Percentiles rank a stretch among this genome's conserved stretches.
Evolutionary conservation across 2,329 filamentous ascomycete genomes (phyloP).

Genomic region (Sporothrix pseudoabietina): DNA sequence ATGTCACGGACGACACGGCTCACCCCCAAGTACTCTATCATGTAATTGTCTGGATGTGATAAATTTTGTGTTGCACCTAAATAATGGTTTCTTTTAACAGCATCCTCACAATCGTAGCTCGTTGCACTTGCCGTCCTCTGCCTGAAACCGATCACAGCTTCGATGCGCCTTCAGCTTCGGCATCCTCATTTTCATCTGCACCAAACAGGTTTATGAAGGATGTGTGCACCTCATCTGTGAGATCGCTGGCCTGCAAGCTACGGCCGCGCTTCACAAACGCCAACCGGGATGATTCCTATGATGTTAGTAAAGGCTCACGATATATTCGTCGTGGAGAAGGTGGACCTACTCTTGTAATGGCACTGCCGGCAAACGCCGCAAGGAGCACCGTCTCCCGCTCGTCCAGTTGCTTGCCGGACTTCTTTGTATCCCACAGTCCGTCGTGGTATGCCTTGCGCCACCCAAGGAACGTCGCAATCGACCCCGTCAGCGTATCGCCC

Average conservation of each 20-base stretch:
- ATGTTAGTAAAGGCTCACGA: neutral
- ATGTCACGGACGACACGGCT: neutral
- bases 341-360: conserved; percentile 73
- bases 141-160: conserved; percentile 41
- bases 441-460: conserved; percentile 89
- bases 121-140: neutral
- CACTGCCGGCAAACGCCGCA: conserved; percentile 82
- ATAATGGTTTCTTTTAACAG: neutral
- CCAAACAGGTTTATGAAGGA: conserved; percentile 82
- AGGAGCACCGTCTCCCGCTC: conserved; percentile 65
- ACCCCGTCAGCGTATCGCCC: conserved; percentile 91
- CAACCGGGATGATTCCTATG: conserved; percentile 75
- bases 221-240: conserved; percentile 85
- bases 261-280: conserved; percentile 85
- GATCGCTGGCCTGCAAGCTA: conserved; percentile 86
- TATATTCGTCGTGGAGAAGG: neutral
- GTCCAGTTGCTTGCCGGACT: conserved; percentile 35
- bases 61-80: no score
- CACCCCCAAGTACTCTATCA: no score
- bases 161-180: conserved; percentile 38
- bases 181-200: conserved; percentile 56
- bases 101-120: neutral
- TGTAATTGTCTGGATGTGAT: no score
- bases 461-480: conserved; percentile 81
- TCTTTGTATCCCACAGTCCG: conserved; percentile 69